Base-by-base conservation (phyloP, 2,329 filamentous ascomycete species). In the Colletotrichum spinosum region DNA sequence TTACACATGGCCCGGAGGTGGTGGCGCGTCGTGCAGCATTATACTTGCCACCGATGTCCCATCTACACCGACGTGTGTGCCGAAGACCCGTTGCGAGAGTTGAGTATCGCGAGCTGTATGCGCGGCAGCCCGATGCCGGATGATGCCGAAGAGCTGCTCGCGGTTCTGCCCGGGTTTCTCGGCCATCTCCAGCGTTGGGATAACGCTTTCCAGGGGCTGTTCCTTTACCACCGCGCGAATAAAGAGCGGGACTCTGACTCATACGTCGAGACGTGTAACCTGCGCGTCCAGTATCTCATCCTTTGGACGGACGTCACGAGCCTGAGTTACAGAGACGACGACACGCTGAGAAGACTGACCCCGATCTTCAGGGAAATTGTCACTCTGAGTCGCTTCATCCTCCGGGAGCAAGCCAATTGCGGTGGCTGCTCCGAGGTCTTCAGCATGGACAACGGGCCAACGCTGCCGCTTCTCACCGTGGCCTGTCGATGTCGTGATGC, bases 391-490 rank as follows among this genome's bases (percentile, higher is more conserved):
- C 77, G 78, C 49, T 74, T 73, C 2, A 64, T 82, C 2, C 74
- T 83, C 33, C 54, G 60, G 48, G 68, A 71, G 54, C 71, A 70
- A 33, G 46, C 38, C 0, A 56, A 46, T 15, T 60, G 61, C 42
- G 46, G 51, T 44, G 60, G 13, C 15, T 67, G 68, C 41, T 69
- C 72, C 10, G 74, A 75, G 6, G 75, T 74, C 41, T 82, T 83
- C 60, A 76, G 80, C 2, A 80, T 83, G 78, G 81, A 83, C 65
- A 78, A 79, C 4, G 81, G 81, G 0, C 81, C 79, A 70, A 81
- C 79, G 4, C 79, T 80, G 78, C 78, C 79, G 0, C 70, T 83
- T 2, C 78, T 81, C 39, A 69, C 81, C 2, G 75, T 76, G 2
- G 73, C 81, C 0, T 79, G 80, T 69, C 76, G 76, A 12, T 82